Evolutionary conservation across 1,284 basidiomycete species (phyloP), one percentile per base, ranked within the genome.

Genomic region (Amylostereum areolatum): DNA sequence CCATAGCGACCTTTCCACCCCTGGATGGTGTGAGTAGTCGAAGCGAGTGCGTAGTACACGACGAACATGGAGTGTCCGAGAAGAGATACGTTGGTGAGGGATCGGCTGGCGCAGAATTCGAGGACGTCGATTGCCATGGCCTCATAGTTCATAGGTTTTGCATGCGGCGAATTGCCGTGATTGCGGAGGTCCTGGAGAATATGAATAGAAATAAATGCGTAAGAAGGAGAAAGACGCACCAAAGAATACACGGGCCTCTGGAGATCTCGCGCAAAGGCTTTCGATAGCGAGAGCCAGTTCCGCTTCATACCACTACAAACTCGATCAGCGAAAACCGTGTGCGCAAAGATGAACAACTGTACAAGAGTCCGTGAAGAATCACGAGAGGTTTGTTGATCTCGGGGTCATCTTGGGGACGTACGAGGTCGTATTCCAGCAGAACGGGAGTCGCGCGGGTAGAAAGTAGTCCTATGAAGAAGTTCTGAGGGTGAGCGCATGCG

Each of bases 1-100:
- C 64, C 89, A 92, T 92, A 0, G 85, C 88, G 1, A 83, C 87
- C 66, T 95, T 95, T 10, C 92, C 92, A 50, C 92, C 92, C 87
- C 88, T 91, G 52, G 12, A 37, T 2, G 24, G 32, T 24, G 30
- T 2, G 47, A n/a, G n/a, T 35, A 35, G n/a, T 8, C n/a, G n/a
- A 35, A 35, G n/a, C 33, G 33, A 35, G 33, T n/a, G 33, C 8
- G n/a, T 8, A n/a, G 8, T 8, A 35, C 8, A 35, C n/a, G 8
- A 8, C 33, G 8, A n/a, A 35, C 89, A 94, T 92, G 2, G 90
- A 93, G 60, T 93, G 92, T 0, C 91, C 92, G 5, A 92, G 70
- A 2, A 94, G 72, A 0, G 82, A 77, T 27, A 90, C 73, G n/a
- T 85, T 70, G 2, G 69, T 68, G 33, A 89, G 65, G 0, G 69